Base-by-base conservation (phyloP, 768 basidiomycete genomes). In the Rhizopogon salebrosus region DNA sequence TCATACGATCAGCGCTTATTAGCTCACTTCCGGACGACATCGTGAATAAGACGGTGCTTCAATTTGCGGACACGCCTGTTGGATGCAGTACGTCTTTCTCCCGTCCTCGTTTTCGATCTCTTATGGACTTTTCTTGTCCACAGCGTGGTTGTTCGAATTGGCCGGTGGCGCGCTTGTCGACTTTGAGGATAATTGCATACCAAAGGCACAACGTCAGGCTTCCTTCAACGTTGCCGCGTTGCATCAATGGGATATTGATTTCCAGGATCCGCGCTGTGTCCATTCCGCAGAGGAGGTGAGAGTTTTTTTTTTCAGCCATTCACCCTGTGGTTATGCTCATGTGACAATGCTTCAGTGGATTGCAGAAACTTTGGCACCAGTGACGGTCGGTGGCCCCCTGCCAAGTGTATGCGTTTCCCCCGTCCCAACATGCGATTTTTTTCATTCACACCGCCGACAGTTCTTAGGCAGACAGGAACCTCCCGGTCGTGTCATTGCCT, bases 81-180 rank as follows among this genome's bases (percentile, higher is more conserved):
- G 94, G 94, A 13, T 95, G 93, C 73, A 94, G 92, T 94, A 66
- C 57, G 92, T 83, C 9, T 9, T 43, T 18, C 18, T 40, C 20
- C 5, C 4, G 31, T 23, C 29, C 52, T 39, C 18, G 20, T 49
- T 16, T 46, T 24, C 34, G 37, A 53, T 23, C 37, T 18, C 31
- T 43, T 26, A 14, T 35, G 4, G 14, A 40, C 14, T 18, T 24
- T 37, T 11, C 6, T 42, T 36, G 13, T 16, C 37, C 22, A 31
- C 45, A 92, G 92, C 92, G 14, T 95, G 92, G 93, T 75, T 97
- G 7, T 95, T 95, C 65, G 93, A 97, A 67, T 78, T 93, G 38
- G 87, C 88, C 0, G 93, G 89, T 2, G 91, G 91, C 16, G 89
- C 89, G 1, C 78, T 91, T 37, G 65, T 69, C 0, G 91, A 93